Evolutionary conservation across 768 basidiomycete species (phyloP).

Genomic region (Hericium alpestre): DNA sequence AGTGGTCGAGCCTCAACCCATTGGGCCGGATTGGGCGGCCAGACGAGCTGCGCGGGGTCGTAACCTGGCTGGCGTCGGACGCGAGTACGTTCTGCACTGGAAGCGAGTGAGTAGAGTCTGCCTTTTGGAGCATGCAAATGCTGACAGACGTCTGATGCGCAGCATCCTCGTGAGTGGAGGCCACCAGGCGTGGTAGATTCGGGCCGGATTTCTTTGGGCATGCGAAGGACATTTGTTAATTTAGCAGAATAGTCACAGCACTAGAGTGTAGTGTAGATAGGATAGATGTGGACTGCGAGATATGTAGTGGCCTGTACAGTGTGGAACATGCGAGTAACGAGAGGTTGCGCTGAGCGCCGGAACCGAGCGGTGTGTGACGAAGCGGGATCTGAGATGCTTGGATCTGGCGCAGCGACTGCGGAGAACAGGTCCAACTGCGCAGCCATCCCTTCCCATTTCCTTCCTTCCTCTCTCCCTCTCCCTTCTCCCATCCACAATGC

Average conservation of each 20-base stretch:
- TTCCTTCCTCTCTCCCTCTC: background rate
- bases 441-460: background rate
- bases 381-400: slow-evolving; percentile 2
- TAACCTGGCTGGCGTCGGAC: slow-evolving; percentile 63
- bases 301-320: background rate
- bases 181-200: slow-evolving; percentile 48
- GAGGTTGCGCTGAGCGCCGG: background rate
- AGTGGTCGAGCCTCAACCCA: slow-evolving; percentile 64
- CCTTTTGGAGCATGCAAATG: background rate
- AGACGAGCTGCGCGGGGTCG: slow-evolving; percentile 64
- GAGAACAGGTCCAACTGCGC: slow-evolving; percentile 7
- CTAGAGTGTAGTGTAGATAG: background rate
- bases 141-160: slow-evolving; percentile 2
- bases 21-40: slow-evolving; percentile 60
- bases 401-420: slow-evolving; percentile 11
- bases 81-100: slow-evolving; percentile 73
- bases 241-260: background rate
- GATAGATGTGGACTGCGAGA: background rate
- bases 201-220: background rate
- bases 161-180: slow-evolving; percentile 56
- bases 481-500: slow-evolving; percentile 9
- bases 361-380: background rate
- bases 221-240: background rate
- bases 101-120: slow-evolving; percentile 55
- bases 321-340: too few relatives aligned